A percentile compares a stretch with the other conserved stretches of the same genome.
Evolutionary conservation across 108 stramenopile species (phyloP).

Genomic region (Nitzschia sp.): DNA sequence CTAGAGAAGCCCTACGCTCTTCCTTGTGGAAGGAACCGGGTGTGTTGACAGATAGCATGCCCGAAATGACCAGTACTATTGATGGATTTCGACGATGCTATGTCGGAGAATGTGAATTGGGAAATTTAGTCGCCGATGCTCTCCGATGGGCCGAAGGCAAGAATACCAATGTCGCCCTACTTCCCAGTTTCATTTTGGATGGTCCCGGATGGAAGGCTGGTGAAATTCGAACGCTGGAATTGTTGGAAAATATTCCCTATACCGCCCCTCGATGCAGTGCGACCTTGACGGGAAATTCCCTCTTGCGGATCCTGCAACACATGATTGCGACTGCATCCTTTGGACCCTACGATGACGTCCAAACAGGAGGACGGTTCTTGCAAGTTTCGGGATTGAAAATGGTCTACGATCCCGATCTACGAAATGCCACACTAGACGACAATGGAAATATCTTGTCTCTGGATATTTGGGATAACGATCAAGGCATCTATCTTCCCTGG

Average conservation of each 20-base stretch:
- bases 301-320: conserved; percentile 42
- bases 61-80: conserved; percentile 5
- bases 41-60: background rate
- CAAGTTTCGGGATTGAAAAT: conserved; percentile 53
- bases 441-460: background rate
- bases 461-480: conserved; percentile 31
- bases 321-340: conserved; percentile 39
- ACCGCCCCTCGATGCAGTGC: conserved; percentile 40
- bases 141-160: conserved; percentile 28
- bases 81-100: conserved; percentile 6
- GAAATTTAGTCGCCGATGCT: conserved; percentile 53
- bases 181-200: background rate
- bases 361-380: conserved; percentile 34
- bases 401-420: conserved; percentile 42
- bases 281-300: conserved; percentile 35
- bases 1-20: background rate
- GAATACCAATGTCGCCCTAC: background rate
- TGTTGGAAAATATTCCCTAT: conserved; percentile 42
- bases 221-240: conserved; percentile 28
- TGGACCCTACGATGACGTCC: conserved; percentile 27
- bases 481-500: conserved; percentile 22
- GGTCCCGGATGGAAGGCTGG: conserved; percentile 50
- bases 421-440: background rate
- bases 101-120: conserved; percentile 16
- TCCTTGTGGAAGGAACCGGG: background rate